Conservation (phyloP, 75 land plant genomes). For the Cupressus sempervirens region DNA sequence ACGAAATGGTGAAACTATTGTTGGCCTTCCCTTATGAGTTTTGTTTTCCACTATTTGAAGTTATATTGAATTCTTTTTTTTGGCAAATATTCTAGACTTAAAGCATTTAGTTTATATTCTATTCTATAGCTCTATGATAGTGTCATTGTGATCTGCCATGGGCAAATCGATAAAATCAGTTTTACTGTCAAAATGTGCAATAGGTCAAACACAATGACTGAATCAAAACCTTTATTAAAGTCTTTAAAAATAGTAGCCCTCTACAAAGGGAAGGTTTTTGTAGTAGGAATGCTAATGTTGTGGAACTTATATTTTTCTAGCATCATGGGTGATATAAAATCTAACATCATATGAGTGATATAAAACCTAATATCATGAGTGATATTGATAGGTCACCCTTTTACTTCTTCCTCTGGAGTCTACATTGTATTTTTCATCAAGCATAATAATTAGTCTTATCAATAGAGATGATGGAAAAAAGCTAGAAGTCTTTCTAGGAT, state of each 20-base stretch:
- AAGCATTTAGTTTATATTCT: background rate
- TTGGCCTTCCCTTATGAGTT: background rate
- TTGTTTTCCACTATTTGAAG: background rate
- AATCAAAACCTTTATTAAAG: background rate
- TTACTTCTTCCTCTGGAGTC: slow-evolving; percentile 82
- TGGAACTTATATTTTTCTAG: background rate
- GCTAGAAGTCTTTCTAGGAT: slow-evolving; percentile 40
- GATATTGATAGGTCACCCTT: slow-evolving; percentile 45
- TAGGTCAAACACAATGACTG: background rate
- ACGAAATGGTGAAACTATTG: background rate
- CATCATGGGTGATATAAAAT: too few species aligned
- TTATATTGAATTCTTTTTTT: background rate
- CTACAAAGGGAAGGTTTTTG: background rate
- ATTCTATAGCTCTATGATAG: background rate
- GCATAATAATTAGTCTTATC: slow-evolving; percentile 54
- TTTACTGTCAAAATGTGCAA: background rate
- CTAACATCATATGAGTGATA: too few species aligned
- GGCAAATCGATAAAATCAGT: too few species aligned
- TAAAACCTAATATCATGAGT: too few species aligned
- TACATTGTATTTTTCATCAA: slow-evolving; percentile 58
- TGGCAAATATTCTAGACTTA: background rate
- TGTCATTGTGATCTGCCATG: background rate
- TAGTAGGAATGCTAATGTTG: background rate
- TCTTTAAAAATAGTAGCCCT: background rate
- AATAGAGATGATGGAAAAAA: slow-evolving; percentile 40